These are phyloP conservation scores for Immersiporthe knoxdaviesiana DNA, from an alignment of 2,329 filamentous ascomycete genomes.

Conservation along the genomic window DNA sequence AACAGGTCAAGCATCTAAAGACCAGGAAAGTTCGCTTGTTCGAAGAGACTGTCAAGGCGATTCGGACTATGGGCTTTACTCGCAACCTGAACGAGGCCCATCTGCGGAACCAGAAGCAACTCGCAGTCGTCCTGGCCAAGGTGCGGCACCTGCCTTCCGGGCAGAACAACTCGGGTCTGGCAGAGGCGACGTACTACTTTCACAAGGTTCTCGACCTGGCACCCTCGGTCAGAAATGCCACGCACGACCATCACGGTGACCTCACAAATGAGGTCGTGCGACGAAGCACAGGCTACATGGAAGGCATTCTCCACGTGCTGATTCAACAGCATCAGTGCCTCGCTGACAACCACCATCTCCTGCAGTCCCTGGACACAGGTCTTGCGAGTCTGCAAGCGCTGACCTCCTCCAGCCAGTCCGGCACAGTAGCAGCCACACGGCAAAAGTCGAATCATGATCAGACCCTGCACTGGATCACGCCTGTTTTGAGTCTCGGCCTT, in stretches of 20 bases:
- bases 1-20: conserved; percentile 84
- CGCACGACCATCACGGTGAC: conserved; percentile 80
- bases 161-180: conserved; percentile 34
- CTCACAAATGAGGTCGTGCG: conserved; percentile 78
- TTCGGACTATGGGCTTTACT: conserved; percentile 88
- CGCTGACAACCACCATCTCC: conserved; percentile 42
- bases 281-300: conserved; percentile 81
- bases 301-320: conserved; percentile 75
- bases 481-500: conserved; percentile 66
- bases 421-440: conserved; percentile 31
- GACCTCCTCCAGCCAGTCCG: conserved; percentile 32
- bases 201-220: conserved; percentile 78
- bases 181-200: conserved; percentile 70
- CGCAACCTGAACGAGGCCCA: conserved; percentile 77
- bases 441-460: conserved; percentile 35
- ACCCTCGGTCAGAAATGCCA: conserved; percentile 66
- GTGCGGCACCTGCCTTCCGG: conserved; percentile 47
- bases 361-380: conserved; percentile 44
- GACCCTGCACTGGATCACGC: conserved; percentile 63
- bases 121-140: conserved; percentile 69
- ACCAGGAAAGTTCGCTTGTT: conserved; percentile 87
- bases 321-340: conserved; percentile 62
- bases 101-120: conserved; percentile 72
- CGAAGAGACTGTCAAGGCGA: conserved; percentile 80
- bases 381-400: conserved; percentile 44